Conservation (phyloP, 2,329 filamentous ascomycete species). For the Talaromyces sp. region DNA sequence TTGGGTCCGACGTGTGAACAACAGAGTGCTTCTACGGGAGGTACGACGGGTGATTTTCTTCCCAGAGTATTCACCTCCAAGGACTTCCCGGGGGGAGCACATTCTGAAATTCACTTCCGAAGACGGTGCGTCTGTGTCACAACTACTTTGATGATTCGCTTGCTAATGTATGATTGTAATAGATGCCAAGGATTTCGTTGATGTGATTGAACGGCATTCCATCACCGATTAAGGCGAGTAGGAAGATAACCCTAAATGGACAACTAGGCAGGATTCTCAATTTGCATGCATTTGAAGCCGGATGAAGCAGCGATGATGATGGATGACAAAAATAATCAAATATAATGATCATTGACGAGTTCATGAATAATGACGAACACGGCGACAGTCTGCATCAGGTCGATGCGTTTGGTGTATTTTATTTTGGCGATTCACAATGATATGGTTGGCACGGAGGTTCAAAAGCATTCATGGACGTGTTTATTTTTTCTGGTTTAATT, state of each 20-base stretch:
- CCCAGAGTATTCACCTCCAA: slow-evolving; percentile 45
- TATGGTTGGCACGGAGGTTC: background rate
- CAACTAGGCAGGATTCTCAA: background rate
- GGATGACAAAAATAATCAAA: background rate
- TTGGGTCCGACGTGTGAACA: slow-evolving; percentile 46
- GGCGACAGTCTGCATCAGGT: background rate
- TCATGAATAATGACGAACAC: background rate
- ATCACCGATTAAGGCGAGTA: background rate
- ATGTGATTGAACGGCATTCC: slow-evolving; percentile 29
- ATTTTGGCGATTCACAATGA: background rate
- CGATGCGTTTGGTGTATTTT: background rate
- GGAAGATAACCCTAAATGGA: background rate
- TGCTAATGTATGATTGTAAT: background rate
- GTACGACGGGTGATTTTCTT: slow-evolving; percentile 51
- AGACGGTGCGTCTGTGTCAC: slow-evolving; percentile 27
- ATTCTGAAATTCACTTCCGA: slow-evolving; percentile 35
- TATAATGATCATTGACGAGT: background rate
- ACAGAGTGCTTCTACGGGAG: slow-evolving; percentile 46
- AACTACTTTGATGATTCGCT: background rate
- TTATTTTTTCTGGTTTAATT: background rate
- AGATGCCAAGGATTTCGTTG: slow-evolving; percentile 39
- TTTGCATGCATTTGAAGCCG: background rate
- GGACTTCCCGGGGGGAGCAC: slow-evolving; percentile 33
- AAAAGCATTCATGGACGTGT: background rate
- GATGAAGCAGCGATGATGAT: background rate